These are phyloP conservation scores for Tulasnella sp. DNA, from an alignment of 768 basidiomycete species.

Conservation along the genomic window DNA sequence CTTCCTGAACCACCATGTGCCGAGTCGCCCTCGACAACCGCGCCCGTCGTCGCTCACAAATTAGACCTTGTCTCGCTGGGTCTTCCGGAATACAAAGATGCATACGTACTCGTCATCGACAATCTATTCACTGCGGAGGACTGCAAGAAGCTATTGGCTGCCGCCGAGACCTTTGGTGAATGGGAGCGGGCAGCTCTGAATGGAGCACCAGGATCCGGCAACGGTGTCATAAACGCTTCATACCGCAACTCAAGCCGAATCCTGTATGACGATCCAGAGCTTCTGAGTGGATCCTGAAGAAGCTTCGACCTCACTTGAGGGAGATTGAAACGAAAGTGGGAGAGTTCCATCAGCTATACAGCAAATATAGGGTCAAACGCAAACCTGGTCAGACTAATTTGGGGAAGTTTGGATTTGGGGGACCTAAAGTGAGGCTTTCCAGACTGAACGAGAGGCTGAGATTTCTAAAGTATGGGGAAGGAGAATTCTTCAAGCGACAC, in stretches of 20 bases:
- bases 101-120: constrained; percentile 16
- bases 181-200: constrained; percentile 11
- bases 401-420: no score
- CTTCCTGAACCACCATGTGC: constrained; percentile 3
- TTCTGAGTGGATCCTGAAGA: constrained; percentile 15
- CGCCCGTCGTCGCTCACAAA: constrained; percentile 13
- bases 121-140: constrained; percentile 13
- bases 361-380: no score
- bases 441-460: constrained; percentile 14
- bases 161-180: background rate
- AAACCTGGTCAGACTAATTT: no score
- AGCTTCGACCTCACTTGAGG: constrained; percentile 9
- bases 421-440: constrained; percentile 5
- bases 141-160: constrained; percentile 10
- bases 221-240: background rate
- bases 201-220: background rate
- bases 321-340: no score
- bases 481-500: constrained; percentile 16
- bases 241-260: constrained; percentile 17
- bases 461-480: constrained; percentile 15
- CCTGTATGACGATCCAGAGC: constrained; percentile 14
- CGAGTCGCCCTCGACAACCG: background rate
- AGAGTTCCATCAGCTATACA: no score
- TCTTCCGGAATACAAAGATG: constrained; percentile 14
- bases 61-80: constrained; percentile 13